Base-by-base conservation (phyloP, 2,329 filamentous ascomycete species). In the Fusarium duplospermum region DNA sequence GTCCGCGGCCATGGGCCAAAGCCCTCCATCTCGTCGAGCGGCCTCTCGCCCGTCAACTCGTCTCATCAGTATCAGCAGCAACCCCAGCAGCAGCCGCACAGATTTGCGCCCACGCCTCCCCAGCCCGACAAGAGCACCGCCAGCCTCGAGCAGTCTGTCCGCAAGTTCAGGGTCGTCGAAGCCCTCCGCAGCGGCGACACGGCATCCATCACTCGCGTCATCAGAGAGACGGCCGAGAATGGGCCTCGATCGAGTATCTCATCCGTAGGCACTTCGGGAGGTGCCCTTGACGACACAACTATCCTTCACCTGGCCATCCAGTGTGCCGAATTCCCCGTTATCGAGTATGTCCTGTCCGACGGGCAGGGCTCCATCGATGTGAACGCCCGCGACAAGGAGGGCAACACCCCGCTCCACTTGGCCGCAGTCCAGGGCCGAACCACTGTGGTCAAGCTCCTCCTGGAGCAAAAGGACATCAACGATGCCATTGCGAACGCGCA, bases 271-370 rank as follows among this genome's bases (percentile, higher is more conserved):
- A 81, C 85, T 71, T 79, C 83, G 69, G 77, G 82, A 75, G 83
- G 81, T 74, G 79, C 86, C 66, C 81, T 95, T 31, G 93, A 95
- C 68, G 95, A 97, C 64, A 98, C 95, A 1, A 96, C 94, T 2
- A 93, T 98, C 47, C 87, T 99, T 40, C 96, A 99, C 82, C 87
- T 99, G 45, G 95, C 96, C 29, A 94, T 98, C 52, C 96, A 99
- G 83, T 98, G 96, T 83, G 96, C 96, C 59, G 96, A 98, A 81
- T 89, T 93, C 58, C 92, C 94, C 22, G 95, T 99, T 31, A 93
- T 99, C 63, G 95, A 99, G 81, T 98, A 96, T 79, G 93, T 98
- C n/a, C 85, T 99, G 50, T 95, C 94, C 2, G 89, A 94, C 71
- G 90, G 93, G 33, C 88, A 86, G 16, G 87, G 86, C 47, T 85